Percentiles rank a stretch among this genome's conserved stretches.
These are phyloP conservation scores for Botrytis hyacinthi DNA, from an alignment of 2,329 filamentous ascomycete genomes.

Conservation along the genomic window DNA sequence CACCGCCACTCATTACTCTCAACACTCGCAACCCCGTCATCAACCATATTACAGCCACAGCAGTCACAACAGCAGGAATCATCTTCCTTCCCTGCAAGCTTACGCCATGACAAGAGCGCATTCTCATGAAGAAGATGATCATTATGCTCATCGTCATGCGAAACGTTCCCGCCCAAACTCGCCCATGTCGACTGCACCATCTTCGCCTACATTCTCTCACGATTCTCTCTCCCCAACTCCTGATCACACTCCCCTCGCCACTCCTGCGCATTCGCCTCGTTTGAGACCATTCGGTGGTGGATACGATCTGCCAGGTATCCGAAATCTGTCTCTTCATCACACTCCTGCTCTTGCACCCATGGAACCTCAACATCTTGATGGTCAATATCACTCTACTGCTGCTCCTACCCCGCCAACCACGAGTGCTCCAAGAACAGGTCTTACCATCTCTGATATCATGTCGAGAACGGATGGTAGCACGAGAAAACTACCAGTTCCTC, in stretches of 20 bases:
- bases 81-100: conserved; percentile 57
- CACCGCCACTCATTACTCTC: conserved; percentile 32
- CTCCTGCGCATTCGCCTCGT: conserved; percentile 90
- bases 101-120: conserved; percentile 93
- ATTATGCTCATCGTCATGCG: conserved; percentile 68
- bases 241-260: conserved; percentile 97
- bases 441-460: conserved; percentile 90
- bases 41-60: conserved; percentile 54
- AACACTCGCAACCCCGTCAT: conserved; percentile 49
- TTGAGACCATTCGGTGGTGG: conserved; percentile 69
- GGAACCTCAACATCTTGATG: conserved; percentile 48
- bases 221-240: conserved; percentile 93
- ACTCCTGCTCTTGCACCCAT: conserved; percentile 67
- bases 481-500: conserved; percentile 86
- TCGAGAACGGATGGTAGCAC: conserved; percentile 82
- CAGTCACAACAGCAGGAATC: conserved; percentile 47
- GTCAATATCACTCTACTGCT: conserved; percentile 47
- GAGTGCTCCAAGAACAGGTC: conserved; percentile 55
- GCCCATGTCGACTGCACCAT: conserved; percentile 91
- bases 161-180: conserved; percentile 93
- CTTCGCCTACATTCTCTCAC: conserved; percentile 93
- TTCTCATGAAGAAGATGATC: conserved; percentile 78
- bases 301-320: conserved; percentile 82
- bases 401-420: conserved; percentile 49
- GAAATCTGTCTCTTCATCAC: conserved; percentile 66